Base-by-base conservation (phyloP, 176 grass and related monocot species). In the Carex pumila region DNA sequence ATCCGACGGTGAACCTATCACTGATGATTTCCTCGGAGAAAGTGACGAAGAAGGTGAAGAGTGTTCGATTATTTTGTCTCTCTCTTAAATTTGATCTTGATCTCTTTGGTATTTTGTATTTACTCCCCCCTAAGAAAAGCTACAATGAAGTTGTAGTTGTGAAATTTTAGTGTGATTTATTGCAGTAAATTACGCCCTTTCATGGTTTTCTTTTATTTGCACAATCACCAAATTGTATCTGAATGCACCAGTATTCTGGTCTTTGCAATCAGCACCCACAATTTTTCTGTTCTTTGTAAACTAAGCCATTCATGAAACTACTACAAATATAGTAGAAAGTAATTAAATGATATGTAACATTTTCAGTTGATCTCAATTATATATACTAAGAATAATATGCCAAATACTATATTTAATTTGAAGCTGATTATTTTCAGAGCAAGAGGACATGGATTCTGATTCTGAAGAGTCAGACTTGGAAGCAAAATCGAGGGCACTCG, bases 391-490 rank as follows among this genome's bases (percentile, higher is more conserved):
- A 76, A 76, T 76, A 55, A 12, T 10, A 52, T 13, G 57, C 62
- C 8, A 12, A 17, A 37, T 75, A 57, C n/a, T 6, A 2, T 15
- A 12, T 66, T 61, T 64, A 13, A 36, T 61, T 65, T 30, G 79
- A 0, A 32, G 43, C 61, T 77, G 82, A 52, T 9, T 53, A 63
- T 78, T 89, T 41, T 54, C 71, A 94, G 93, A 89, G 2, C 61
- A 61, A 69, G 83, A 66, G 14, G 85, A 89, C 30, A 5, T 41
- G 12, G 81, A 83, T n/a, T 90, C 91, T 17, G 91, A 95, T 1
- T 98, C 95, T 0, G 89, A 93, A 47, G 89, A 57, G 21, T 99
- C 97, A 29, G 91, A 99, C 86, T 36, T 94, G 5, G 97, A 86
- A 86, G 81, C 85, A 14, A 95, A 88, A 81, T 95, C 97, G 5